Evolutionary conservation across 148 eudicot genomes (phyloP), one percentile per base, ranked within the genome.

Genomic region (Chenopodium album): DNA sequence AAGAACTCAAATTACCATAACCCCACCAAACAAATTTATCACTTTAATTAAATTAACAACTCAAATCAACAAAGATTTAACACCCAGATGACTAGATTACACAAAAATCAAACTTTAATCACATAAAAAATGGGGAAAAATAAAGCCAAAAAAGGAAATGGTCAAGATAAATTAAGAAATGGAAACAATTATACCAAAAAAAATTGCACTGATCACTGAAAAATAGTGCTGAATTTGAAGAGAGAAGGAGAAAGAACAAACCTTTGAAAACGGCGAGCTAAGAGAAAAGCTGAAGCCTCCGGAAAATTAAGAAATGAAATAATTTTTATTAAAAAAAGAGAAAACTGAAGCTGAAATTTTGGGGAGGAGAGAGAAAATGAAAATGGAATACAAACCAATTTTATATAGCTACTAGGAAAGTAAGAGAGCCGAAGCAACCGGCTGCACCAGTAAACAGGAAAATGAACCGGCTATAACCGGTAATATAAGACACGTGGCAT

Each of bases 321-420:
- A 9, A n/a, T 3, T 31, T 31, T 31, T 31, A 31, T 8, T 7
- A 56, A 66, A 63, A 59, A 28, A 31, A 6, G 10, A 62, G 76
- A 79, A 23, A 5, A n/a, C 23, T 23, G 23, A 48, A 41, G 26
- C 16, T 44, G 34, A 37, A 76, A 82, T n/a, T 20, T 76, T 4
- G 12, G 64, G 19, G 59, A 76, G 20, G 72, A 77, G 73, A 76
- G 83, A 80, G 81, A 84, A 81, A 67, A 20, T 32, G 22, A 66
- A 23, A 31, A 56, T 47, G 71, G 37, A 34, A 48, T 73, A 80
- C 72, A 62, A 10, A 71, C 54, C 70, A 52, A 11, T 7, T 71
- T 78, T 86, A 85, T 89, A 85, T 85, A 87, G 78, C 81, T 80
- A 86, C 88, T 79, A 83, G 79, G 85, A 5, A 82, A 85, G 73